phyloP scores from a whole-genome alignment of 495 filamentous ascomycete species.

The Paragyromitra xinjiangensis region DNA sequence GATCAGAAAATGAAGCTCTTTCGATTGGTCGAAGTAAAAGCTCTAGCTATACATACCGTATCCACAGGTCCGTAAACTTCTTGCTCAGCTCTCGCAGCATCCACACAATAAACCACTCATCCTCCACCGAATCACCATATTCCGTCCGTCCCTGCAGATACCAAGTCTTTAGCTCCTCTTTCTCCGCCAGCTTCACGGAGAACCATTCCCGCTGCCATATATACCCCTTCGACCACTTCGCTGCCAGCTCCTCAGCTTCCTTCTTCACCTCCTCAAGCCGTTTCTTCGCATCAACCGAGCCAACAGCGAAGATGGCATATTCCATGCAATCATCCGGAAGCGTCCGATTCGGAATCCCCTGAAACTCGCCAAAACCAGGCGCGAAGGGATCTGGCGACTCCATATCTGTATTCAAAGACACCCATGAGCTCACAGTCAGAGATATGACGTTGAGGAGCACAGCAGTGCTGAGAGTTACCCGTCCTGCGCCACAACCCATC shows the following conservation, averaged over 20 bases:
- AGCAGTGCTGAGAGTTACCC: slow-evolving; percentile 9
- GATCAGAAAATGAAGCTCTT: background rate
- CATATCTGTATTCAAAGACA: background rate
- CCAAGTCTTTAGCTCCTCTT: slow-evolving; percentile 64
- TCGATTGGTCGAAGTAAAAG: background rate
- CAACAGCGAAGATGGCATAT: slow-evolving; percentile 80
- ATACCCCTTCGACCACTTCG: slow-evolving; percentile 68
- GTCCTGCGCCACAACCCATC: slow-evolving; percentile 11
- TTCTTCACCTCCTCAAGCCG: slow-evolving; percentile 76
- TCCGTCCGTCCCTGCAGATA: slow-evolving; percentile 59
- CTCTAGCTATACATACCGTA: slow-evolving; percentile 16
- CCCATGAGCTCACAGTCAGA: background rate
- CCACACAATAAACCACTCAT: slow-evolving; percentile 97
- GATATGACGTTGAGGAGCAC: background rate
- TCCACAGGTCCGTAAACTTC: slow-evolving; percentile 77
- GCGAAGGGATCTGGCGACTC: slow-evolving; percentile 46
- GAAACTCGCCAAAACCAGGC: slow-evolving; percentile 59
- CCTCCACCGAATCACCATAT: slow-evolving; percentile 92
- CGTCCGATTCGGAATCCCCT: slow-evolving; percentile 72
- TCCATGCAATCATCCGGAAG: slow-evolving; percentile 88
- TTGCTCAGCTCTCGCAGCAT: slow-evolving; percentile 83
- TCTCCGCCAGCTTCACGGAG: slow-evolving; percentile 66
- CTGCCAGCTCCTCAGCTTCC: slow-evolving; percentile 69
- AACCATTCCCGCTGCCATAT: slow-evolving; percentile 95
- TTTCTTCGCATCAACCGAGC: slow-evolving; percentile 63